Percentiles rank a stretch among this genome's conserved stretches.
These are phyloP conservation scores for Sugiyamaella neomexicana DNA, from an alignment of 1,139 yeast species.

Conservation along the genomic window DNA sequence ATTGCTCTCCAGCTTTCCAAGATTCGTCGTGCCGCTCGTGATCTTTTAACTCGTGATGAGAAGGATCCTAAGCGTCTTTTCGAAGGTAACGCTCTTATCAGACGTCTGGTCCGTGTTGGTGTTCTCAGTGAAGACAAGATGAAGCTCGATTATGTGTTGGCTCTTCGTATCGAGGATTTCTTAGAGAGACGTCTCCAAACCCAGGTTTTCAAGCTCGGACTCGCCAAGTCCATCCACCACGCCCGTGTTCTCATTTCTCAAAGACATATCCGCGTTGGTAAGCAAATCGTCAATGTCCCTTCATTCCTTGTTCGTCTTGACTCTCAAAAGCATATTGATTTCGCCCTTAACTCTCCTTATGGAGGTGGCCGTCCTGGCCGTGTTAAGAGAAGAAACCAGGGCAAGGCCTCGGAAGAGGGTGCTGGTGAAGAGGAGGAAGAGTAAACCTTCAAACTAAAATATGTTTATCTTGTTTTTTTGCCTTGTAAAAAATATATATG, in stretches of 20 bases:
- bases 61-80: slow-evolving; percentile 99
- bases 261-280: slow-evolving; percentile 99
- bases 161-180: slow-evolving; percentile 98
- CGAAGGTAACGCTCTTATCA: slow-evolving; percentile 99
- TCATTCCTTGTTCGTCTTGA: slow-evolving; percentile 99
- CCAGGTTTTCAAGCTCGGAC: slow-evolving; percentile 99
- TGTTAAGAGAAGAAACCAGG: slow-evolving; percentile 96
- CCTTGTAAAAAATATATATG: slow-evolving; percentile 13
- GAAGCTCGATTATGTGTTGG: slow-evolving; percentile 99
- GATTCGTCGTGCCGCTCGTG: slow-evolving; percentile 99
- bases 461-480: slow-evolving; percentile 2
- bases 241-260: slow-evolving; percentile 98
- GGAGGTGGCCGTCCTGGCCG: slow-evolving; percentile 99
- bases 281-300: slow-evolving; percentile 98
- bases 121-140: slow-evolving; percentile 98
- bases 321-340: slow-evolving; percentile 99
- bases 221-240: slow-evolving; percentile 99
- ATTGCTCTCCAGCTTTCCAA: slow-evolving; percentile 98
- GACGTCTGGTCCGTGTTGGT: slow-evolving; percentile 97
- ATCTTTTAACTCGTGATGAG: slow-evolving; percentile 98
- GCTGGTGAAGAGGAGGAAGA: slow-evolving; percentile 60
- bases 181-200: slow-evolving; percentile 99
- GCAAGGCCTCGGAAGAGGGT: slow-evolving; percentile 64
- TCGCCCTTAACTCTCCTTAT: slow-evolving; percentile 98
- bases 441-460: slow-evolving; percentile 38